These are phyloP conservation scores for Penicillium verhagenii DNA, from an alignment of 495 filamentous ascomycete genomes.

Conservation along the genomic window DNA sequence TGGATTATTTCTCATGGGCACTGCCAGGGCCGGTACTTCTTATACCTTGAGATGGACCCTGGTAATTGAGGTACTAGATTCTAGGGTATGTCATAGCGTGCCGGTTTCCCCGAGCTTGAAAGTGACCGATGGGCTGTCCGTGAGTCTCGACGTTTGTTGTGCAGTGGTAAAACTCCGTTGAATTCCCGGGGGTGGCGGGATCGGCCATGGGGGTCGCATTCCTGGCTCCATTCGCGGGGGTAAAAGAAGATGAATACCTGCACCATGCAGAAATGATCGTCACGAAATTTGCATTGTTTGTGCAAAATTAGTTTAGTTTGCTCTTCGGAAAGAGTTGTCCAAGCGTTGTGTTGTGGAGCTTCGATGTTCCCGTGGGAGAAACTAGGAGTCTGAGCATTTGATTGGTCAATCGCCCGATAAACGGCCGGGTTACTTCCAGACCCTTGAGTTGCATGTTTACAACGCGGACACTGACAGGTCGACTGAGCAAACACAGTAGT, in stretches of 20 bases:
- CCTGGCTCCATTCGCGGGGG: neutral
- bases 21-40: neutral
- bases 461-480: neutral
- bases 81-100: neutral
- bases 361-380: neutral
- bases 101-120: neutral
- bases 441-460: neutral
- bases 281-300: neutral
- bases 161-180: neutral
- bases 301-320: neutral
- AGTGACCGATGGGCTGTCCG: neutral
- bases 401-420: slow-evolving; percentile 36
- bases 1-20: neutral
- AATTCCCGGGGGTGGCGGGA: neutral
- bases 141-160: too few species aligned
- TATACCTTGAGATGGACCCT: neutral
- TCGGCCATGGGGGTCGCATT: neutral
- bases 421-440: slow-evolving; percentile 20
- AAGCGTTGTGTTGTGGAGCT: neutral
- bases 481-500: neutral
- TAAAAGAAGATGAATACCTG: neutral
- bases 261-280: neutral
- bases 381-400: neutral
- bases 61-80: neutral
- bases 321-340: neutral